phyloP scores from a whole-genome alignment of 495 filamentous ascomycete genomes.

The Penicillium bovifimosum region DNA sequence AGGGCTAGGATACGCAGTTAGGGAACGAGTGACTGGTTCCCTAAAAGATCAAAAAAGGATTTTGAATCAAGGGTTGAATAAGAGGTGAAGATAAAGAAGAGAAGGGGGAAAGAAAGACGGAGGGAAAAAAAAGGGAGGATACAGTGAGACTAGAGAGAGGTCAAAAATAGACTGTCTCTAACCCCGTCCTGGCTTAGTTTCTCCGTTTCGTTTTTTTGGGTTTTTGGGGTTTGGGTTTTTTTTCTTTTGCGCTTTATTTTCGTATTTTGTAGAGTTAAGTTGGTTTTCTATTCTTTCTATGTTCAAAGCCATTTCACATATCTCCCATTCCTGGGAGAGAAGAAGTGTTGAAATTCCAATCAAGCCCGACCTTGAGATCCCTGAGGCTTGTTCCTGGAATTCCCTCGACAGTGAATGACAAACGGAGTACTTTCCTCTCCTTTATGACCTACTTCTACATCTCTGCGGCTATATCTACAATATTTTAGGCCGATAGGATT shows the following conservation, averaged over 20 bases:
- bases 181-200: constrained; percentile 11
- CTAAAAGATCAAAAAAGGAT: background rate
- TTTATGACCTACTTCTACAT: too few relatives aligned
- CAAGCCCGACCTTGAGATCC: too few relatives aligned
- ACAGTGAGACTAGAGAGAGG: constrained; percentile 13
- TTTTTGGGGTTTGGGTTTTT: too few relatives aligned
- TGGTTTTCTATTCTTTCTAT: too few relatives aligned
- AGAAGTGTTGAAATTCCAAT: too few relatives aligned
- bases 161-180: constrained; percentile 28
- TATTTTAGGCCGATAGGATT: constrained; percentile 11
- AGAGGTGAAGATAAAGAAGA: constrained; percentile 8
- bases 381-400: too few relatives aligned
- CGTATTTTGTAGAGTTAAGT: background rate
- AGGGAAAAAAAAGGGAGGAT: constrained; percentile 11
- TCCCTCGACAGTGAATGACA: too few relatives aligned
- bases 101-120: constrained; percentile 4
- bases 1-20: background rate
- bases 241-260: background rate
- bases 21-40: background rate
- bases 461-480: background rate
- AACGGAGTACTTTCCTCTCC: too few relatives aligned
- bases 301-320: too few relatives aligned
- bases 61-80: constrained; percentile 1
- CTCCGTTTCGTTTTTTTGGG: background rate
- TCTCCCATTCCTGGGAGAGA: too few relatives aligned